Base-by-base conservation (phyloP, 208 protist species). In the Leishmania tarentolae region DNA sequence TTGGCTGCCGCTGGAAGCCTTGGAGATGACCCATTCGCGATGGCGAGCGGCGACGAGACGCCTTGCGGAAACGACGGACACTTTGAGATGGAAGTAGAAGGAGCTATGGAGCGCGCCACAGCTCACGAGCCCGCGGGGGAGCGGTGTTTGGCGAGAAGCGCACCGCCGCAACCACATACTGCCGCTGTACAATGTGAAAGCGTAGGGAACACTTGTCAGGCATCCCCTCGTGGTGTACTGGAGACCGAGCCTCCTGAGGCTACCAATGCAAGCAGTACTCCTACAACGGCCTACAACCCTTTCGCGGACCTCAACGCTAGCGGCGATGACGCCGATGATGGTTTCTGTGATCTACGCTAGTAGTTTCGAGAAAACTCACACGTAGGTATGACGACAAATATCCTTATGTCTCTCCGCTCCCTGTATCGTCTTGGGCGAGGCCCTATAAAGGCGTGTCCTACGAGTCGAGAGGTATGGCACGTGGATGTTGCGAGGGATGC, bases 271-370 rank as follows among this genome's bases (percentile, higher is more conserved):
- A 40, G 9, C 50, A 53, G 37, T 44, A 21, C 40, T 44, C 40
- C 70, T 35, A 46, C 35, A 35, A 13, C 63, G 46, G 15, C 71
- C 35, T 78, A 76, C 78, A 86, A 86, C 65, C 77, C 76, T 13
- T 81, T 82, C 61, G 77, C 72, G 3, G 79, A 82, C 46, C 63
- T 82, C 47, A 52, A 77, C 8, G 37, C 19, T 31, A 59, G 75
- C 47, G 80, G 37, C 28, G 83, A 76, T 21, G 79, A 80, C 35
- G 75, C 71, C 5, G 75, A 83, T 5, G 78, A 75, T 19, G 83
- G 40, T 24, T 66, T 86, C 53, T 68, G 44, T n/a, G 70, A 80
- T 44, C 65, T 86, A 74, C 59, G 74, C 28, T 86, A 68, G 66
- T 35, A 5, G 8, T 35, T 35, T 69, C 4, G 17, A 21, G 65